Conservation (phyloP, 179 eudicot genomes). For the Patellifolia procumbens region DNA sequence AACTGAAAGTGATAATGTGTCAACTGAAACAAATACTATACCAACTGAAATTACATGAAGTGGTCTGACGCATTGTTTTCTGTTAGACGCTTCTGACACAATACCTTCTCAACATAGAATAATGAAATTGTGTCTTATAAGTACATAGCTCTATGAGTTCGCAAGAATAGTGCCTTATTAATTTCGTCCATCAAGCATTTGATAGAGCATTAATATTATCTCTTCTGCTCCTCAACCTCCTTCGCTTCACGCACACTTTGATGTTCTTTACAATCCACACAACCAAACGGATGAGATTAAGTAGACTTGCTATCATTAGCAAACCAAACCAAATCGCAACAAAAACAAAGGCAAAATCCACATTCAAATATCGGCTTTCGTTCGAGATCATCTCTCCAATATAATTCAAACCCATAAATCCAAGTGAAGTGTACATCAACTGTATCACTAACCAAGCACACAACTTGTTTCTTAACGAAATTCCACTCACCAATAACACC, state of each 20-base stretch:
- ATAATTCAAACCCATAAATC: constrained; percentile 25
- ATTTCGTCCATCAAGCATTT: constrained; percentile 7
- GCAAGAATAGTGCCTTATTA: too few species aligned
- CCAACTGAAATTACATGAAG: too few species aligned
- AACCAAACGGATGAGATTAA: constrained; percentile 28
- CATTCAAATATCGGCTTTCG: constrained; percentile 22
- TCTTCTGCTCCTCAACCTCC: background rate
- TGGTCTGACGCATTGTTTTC: too few species aligned
- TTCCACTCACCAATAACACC: constrained; percentile 29
- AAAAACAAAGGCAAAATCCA: constrained; percentile 9
- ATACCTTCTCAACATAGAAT: too few species aligned
- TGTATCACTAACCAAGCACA: constrained; percentile 37
- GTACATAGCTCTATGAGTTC: too few species aligned
- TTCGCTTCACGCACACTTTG: constrained; percentile 1
- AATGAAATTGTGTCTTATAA: too few species aligned
- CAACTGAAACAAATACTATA: too few species aligned
- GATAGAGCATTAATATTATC: constrained; percentile 7
- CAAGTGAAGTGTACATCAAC: constrained; percentile 34
- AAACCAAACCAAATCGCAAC: constrained; percentile 24
- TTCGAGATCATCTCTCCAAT: constrained; percentile 20
- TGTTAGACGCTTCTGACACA: too few species aligned
- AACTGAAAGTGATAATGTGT: too few species aligned
- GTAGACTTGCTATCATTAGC: constrained; percentile 16
- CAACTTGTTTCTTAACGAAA: constrained; percentile 33
- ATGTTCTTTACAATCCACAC: constrained; percentile 15